phyloP scores from a whole-genome alignment of 306 rosid genomes.

The Comarum palustre region DNA sequence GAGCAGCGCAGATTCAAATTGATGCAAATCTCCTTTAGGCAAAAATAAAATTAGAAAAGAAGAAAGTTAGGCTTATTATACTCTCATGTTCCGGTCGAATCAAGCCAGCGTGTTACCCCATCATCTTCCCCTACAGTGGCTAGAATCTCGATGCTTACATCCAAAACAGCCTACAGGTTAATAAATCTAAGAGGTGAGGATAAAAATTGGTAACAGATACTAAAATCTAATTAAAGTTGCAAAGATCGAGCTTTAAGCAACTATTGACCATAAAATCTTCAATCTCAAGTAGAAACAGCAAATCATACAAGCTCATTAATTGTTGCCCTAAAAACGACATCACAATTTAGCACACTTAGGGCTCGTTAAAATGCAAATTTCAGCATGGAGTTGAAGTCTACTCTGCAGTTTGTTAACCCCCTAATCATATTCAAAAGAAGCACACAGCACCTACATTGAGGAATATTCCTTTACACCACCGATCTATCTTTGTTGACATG shows the following conservation, averaged over 20 bases:
- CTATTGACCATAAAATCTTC: background rate
- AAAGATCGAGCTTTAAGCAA: background rate
- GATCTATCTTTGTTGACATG: background rate
- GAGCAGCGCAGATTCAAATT: constrained; percentile 28
- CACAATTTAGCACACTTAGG: background rate
- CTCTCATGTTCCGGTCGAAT: constrained; percentile 34
- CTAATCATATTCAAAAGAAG: background rate
- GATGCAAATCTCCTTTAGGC: constrained; percentile 34
- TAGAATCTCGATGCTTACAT: constrained; percentile 73
- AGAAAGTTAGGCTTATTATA: constrained; percentile 13
- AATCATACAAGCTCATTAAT: background rate
- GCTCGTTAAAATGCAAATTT: background rate
- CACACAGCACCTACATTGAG: background rate
- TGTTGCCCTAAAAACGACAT: background rate
- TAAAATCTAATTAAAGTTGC: background rate
- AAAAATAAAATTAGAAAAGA: background rate
- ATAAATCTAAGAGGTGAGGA: constrained; percentile 4
- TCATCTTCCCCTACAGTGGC: constrained; percentile 76
- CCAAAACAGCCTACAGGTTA: constrained; percentile 75
- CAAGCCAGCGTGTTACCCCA: constrained; percentile 95
- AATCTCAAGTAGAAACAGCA: background rate
- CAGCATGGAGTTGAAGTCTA: background rate
- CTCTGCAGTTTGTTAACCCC: background rate
- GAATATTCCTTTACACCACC: background rate
- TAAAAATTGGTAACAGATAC: background rate